phyloP scores from a whole-genome alignment of 2,329 filamentous ascomycete species.

The Fusarium xylarioides region DNA sequence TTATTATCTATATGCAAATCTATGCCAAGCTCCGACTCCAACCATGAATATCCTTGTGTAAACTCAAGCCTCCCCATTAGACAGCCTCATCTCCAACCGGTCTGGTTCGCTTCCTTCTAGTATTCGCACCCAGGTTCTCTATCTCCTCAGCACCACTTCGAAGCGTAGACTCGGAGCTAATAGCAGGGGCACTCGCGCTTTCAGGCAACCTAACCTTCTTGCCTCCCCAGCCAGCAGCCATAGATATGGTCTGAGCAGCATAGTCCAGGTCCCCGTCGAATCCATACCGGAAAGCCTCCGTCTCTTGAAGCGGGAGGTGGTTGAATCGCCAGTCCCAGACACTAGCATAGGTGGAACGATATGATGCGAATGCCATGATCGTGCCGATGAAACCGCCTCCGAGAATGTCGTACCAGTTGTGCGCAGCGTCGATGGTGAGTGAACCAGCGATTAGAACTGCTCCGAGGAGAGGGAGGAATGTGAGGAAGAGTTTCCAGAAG shows the following conservation, averaged over 20 bases:
- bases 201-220: constrained; percentile 29
- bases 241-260: constrained; percentile 36
- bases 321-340: constrained; percentile 75
- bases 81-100: constrained; percentile 35
- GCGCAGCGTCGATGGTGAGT: constrained; percentile 71
- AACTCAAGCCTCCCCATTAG: background rate
- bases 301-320: constrained; percentile 68
- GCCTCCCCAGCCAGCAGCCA: constrained; percentile 42
- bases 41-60: background rate
- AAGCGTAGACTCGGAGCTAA: constrained; percentile 12
- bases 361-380: constrained; percentile 68
- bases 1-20: background rate
- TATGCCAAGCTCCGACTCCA: background rate
- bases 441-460: constrained; percentile 68
- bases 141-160: constrained; percentile 33
- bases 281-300: constrained; percentile 45
- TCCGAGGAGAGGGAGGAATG: constrained; percentile 67
- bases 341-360: constrained; percentile 72
- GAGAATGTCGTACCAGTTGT: constrained; percentile 76
- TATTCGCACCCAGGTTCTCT: constrained; percentile 24
- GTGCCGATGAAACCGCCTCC: constrained; percentile 71
- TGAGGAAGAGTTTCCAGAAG: constrained; percentile 71
- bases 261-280: constrained; percentile 27
- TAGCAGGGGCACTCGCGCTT: constrained; percentile 5
- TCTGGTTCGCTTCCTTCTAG: constrained; percentile 23